Percentiles rank a stretch among this genome's conserved stretches.
Conservation (phyloP, 768 basidiomycete genomes). For the Trametes cingulata region DNA sequence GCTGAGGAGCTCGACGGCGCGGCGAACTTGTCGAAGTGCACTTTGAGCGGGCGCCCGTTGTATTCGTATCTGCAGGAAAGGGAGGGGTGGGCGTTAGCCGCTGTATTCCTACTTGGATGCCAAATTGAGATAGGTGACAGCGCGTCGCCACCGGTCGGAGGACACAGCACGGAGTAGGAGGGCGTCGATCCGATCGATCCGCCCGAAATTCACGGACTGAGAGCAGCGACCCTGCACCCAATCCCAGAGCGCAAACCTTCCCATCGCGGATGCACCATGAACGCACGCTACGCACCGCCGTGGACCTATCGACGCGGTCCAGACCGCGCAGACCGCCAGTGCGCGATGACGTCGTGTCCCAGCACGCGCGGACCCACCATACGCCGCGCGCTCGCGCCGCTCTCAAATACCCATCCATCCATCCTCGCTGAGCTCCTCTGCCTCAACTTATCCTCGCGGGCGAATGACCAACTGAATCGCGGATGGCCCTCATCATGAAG, state of each 20-base stretch:
- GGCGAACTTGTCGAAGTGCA: constrained; percentile 86
- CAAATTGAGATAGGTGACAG: background rate
- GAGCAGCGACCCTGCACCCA: too few species aligned
- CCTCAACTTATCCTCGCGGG: too few species aligned
- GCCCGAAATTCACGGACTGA: too few species aligned
- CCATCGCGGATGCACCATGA: background rate
- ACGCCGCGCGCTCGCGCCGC: background rate
- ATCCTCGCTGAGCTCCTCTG: too few species aligned
- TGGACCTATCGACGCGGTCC: background rate
- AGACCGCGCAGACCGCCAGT: background rate
- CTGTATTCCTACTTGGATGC: background rate
- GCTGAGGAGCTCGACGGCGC: constrained; percentile 31
- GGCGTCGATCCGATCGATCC: too few species aligned
- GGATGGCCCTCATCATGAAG: background rate
- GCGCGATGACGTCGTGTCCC: background rate
- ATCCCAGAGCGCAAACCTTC: too few species aligned
- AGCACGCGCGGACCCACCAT: background rate
- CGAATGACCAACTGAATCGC: too few species aligned
- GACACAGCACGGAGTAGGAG: too few species aligned
- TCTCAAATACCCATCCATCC: background rate
- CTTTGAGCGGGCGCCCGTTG: constrained; percentile 84
- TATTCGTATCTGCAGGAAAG: constrained; percentile 68
- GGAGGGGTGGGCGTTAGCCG: background rate
- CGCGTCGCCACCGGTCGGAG: too few species aligned
- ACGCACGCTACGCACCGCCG: background rate